A percentile compares a stretch with the other conserved stretches of the same genome.
Evolutionary conservation across 2,329 filamentous ascomycete species (phyloP).

Genomic region (Thielaviopsis ethacetica): DNA sequence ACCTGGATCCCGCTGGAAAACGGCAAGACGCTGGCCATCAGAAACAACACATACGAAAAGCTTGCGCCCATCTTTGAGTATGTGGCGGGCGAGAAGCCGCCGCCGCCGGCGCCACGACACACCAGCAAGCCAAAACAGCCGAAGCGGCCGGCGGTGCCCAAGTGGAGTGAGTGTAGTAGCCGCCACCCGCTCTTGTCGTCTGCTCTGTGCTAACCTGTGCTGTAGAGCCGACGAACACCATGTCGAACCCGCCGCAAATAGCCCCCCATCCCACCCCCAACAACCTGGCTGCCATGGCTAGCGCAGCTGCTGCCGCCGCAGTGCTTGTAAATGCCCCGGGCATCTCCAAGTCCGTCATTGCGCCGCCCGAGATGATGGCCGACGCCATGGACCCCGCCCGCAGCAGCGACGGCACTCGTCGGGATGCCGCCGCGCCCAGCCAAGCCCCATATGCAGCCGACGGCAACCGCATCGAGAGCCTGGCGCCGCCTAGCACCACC

Average conservation of each 20-base stretch:
- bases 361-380: constrained; percentile 7
- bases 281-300: background rate
- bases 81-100: constrained; percentile 67
- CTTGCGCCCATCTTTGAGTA: constrained; percentile 82
- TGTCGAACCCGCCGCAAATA: background rate
- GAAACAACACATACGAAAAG: constrained; percentile 74
- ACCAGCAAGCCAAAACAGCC: constrained; percentile 70
- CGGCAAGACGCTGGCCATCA: constrained; percentile 65
- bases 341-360: background rate
- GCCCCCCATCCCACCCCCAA: background rate
- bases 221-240: background rate
- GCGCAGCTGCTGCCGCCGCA: constrained; percentile 21
- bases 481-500: constrained; percentile 33
- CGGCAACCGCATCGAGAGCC: constrained; percentile 58
- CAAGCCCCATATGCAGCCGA: constrained; percentile 77
- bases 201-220: background rate
- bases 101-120: constrained; percentile 87
- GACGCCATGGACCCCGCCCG: constrained; percentile 21
- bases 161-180: constrained; percentile 26
- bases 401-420: constrained; percentile 62
- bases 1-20: constrained; percentile 89
- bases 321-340: background rate
- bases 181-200: background rate
- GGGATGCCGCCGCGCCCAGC: constrained; percentile 53
- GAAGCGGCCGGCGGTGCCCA: constrained; percentile 48